Percentiles rank a stretch among this genome's conserved stretches.
Evolutionary conservation across 306 rosid species (phyloP).

Genomic region (Casuarina equisetifolia): DNA sequence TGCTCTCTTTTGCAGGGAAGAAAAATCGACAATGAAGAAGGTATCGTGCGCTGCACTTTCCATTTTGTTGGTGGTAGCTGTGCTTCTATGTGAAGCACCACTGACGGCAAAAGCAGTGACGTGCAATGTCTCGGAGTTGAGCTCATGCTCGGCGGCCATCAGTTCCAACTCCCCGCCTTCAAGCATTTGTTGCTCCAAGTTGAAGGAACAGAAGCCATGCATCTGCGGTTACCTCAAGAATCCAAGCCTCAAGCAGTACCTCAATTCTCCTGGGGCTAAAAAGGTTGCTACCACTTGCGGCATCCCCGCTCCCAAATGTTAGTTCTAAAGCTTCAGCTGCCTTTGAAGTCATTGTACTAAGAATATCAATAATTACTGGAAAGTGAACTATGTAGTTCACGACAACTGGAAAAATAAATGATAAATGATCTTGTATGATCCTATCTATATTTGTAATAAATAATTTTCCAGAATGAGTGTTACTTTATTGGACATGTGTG

Average conservation of each 20-base stretch:
- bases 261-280: conserved; percentile 46
- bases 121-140: conserved; percentile 36
- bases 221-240: conserved; percentile 54
- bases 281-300: conserved; percentile 48
- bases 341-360: background rate
- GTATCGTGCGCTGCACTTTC: conserved; percentile 10
- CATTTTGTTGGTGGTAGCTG: conserved; percentile 15
- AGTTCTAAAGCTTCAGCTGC: background rate
- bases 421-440: too few relatives aligned
- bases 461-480: background rate
- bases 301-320: conserved; percentile 46
- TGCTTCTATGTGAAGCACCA: conserved; percentile 10
- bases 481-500: background rate
- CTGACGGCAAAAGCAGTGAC: conserved; percentile 32
- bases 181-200: conserved; percentile 44
- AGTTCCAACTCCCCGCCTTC: conserved; percentile 30
- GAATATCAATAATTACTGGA: background rate
- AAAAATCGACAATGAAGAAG: conserved; percentile 19
- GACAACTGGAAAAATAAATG: background rate
- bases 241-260: conserved; percentile 40
- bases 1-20: background rate
- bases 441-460: background rate
- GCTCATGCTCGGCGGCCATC: conserved; percentile 44
- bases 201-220: conserved; percentile 60
- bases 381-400: background rate